Conservation (phyloP, 2,329 filamentous ascomycete species). For the Colletotrichum tamarilloi region DNA sequence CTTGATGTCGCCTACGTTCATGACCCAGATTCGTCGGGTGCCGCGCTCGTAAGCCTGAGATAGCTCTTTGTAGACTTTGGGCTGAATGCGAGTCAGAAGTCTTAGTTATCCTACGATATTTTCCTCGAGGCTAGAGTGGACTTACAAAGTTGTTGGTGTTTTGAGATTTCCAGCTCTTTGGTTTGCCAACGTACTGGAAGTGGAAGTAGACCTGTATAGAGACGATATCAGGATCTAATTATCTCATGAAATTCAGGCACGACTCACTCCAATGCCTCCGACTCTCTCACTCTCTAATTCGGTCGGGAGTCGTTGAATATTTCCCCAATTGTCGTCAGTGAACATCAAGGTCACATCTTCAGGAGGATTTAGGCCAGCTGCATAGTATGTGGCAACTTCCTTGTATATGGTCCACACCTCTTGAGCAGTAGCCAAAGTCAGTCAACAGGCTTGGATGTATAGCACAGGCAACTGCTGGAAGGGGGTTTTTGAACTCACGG, state of each 20-base stretch:
- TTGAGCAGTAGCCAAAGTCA: constrained; percentile 49
- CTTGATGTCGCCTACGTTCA: constrained; percentile 74
- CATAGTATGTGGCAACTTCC: constrained; percentile 70
- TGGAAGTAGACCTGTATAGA: constrained; percentile 58
- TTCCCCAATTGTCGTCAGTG: constrained; percentile 71
- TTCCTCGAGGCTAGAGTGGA: constrained; percentile 45
- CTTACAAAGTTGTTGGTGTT: constrained; percentile 66
- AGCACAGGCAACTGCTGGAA: not conserved
- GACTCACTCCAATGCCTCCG: constrained; percentile 65
- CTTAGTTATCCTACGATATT: no score
- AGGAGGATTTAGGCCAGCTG: constrained; percentile 62
- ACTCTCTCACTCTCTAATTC: constrained; percentile 62
- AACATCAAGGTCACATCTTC: constrained; percentile 71
- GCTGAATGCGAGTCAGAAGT: not conserved
- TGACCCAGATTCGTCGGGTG: constrained; percentile 71
- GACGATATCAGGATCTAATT: not conserved
- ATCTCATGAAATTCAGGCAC: not conserved
- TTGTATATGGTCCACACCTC: constrained; percentile 73
- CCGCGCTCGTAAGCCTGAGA: constrained; percentile 64
- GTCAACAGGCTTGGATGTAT: no score
- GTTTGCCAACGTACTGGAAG: constrained; percentile 50
- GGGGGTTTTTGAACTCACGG: constrained; percentile 65
- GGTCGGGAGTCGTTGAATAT: constrained; percentile 65
- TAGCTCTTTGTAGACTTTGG: constrained; percentile 53
- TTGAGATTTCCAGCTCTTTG: constrained; percentile 56